Evolutionary conservation across 2,329 filamentous ascomycete genomes (phyloP), one percentile per base, ranked within the genome.

Genomic region (Ophioceras dolichostomum): DNA sequence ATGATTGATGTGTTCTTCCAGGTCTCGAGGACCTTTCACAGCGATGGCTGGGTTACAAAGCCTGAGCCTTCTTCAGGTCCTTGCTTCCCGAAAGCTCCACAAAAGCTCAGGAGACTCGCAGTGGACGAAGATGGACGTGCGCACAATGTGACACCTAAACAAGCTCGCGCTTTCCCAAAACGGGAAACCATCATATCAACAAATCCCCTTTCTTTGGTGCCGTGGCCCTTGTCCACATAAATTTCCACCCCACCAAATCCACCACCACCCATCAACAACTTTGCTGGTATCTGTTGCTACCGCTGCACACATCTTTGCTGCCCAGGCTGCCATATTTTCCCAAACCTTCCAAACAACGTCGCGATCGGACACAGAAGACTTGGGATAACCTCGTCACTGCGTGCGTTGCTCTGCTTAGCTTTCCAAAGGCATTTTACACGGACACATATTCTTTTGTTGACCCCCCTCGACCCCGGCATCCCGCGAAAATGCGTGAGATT

Each of bases 401-500:
- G n/a, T n/a, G n/a, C n/a, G n/a, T n/a, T n/a, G n/a, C n/a, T n/a
- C n/a, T n/a, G n/a, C n/a, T n/a, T n/a, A n/a, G n/a, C n/a, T n/a
- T n/a, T n/a, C n/a, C n/a, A n/a, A n/a, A n/a, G n/a, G n/a, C n/a
- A n/a, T n/a, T n/a, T n/a, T n/a, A n/a, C n/a, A n/a, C n/a, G n/a
- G n/a, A n/a, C n/a, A n/a, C n/a, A n/a, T n/a, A n/a, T n/a, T n/a
- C n/a, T n/a, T n/a, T n/a, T n/a, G n/a, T n/a, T n/a, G n/a, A n/a
- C n/a, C n/a, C n/a, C n/a, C n/a, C n/a, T n/a, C n/a, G n/a, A n/a
- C n/a, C n/a, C n/a, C n/a, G n/a, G n/a, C n/a, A n/a, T n/a, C n/a
- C n/a, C n/a, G n/a, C n/a, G 19, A 37, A 37, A 27, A 96, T 96
- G 89, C 88, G 89, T 83, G 89, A 96, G 79, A 87, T 96, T 64